Conservation (phyloP, 2,329 filamentous ascomycete genomes). For the Fusarium sp. region DNA sequence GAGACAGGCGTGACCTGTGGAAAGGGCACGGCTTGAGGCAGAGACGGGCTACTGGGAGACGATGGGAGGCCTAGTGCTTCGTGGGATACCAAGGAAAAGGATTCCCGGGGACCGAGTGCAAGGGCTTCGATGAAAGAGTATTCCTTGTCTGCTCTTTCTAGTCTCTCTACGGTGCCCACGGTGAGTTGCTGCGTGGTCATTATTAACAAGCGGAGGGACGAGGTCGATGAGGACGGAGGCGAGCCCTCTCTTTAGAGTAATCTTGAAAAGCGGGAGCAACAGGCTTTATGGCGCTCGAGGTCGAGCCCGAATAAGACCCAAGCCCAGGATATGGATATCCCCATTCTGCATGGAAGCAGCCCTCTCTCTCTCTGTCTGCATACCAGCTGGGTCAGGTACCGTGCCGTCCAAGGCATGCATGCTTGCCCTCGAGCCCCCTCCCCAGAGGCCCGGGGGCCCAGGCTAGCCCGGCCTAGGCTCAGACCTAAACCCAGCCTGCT, state of each 20-base stretch:
- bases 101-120: conserved; percentile 43
- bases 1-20: not conserved
- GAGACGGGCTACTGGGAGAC: conserved; percentile 18
- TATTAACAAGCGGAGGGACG: conserved; percentile 21
- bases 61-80: conserved; percentile 44
- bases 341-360: too few species aligned
- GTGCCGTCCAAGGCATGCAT: conserved; percentile 7
- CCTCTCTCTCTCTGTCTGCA: not conserved
- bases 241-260: conserved; percentile 32
- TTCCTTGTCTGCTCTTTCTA: conserved; percentile 42
- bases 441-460: not conserved
- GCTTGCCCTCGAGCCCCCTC: not conserved
- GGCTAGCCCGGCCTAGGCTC: conserved; percentile 20
- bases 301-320: conserved; percentile 1
- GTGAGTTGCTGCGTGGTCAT: conserved; percentile 41
- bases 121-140: conserved; percentile 50
- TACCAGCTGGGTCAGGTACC: conserved; percentile 15
- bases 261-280: conserved; percentile 32
- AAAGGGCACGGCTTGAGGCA: not conserved
- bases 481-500: not conserved
- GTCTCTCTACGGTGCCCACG: conserved; percentile 37
- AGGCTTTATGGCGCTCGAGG: conserved; percentile 43
- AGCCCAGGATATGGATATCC: not conserved
- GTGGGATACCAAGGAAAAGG: conserved; percentile 44
- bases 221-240: conserved; percentile 21